phyloP scores from a whole-genome alignment of 2,329 filamentous ascomycete genomes.

The Cordyceps militaris region DNA sequence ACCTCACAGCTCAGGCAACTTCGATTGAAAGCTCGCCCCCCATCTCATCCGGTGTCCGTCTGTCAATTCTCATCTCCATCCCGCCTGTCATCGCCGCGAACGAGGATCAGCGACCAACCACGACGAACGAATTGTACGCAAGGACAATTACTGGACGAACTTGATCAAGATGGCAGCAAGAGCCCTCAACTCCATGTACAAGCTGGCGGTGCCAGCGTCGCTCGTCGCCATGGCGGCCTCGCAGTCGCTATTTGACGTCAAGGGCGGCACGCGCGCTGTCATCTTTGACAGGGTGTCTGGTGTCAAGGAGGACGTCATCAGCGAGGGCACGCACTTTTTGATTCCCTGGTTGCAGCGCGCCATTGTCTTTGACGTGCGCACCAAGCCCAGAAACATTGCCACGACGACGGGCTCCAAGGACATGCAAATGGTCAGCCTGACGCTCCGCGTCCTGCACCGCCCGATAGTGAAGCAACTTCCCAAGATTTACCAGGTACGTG shows the following conservation, averaged over 20 bases:
- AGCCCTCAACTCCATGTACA: conserved; percentile 55
- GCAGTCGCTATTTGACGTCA: conserved; percentile 91
- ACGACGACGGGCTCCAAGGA: conserved; percentile 98
- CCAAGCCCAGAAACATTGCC: conserved; percentile 93
- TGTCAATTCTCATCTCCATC: neutral
- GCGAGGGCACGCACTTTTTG: conserved; percentile 95
- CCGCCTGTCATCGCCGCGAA: neutral
- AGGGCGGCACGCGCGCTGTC: conserved; percentile 87
- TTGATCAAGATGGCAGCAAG: conserved; percentile 44
- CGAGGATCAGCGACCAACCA: neutral
- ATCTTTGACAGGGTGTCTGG: conserved; percentile 93
- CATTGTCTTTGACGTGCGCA: conserved; percentile 94
- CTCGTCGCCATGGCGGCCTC: conserved; percentile 61
- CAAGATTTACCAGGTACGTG: conserved; percentile 89
- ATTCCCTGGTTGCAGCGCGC: conserved; percentile 92
- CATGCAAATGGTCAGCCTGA: conserved; percentile 99
- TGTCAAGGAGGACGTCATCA: conserved; percentile 87
- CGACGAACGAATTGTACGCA: neutral
- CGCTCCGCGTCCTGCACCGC: conserved; percentile 86
- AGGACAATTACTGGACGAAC: neutral
- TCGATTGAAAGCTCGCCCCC: conserved; percentile 4
- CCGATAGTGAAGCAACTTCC: conserved; percentile 89
- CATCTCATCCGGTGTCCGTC: conserved; percentile 3
- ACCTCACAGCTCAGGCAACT: conserved; percentile 13
- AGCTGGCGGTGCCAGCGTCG: conserved; percentile 65